Base-by-base conservation (phyloP, 495 filamentous ascomycete genomes). In the Aspergillus baeticus region DNA sequence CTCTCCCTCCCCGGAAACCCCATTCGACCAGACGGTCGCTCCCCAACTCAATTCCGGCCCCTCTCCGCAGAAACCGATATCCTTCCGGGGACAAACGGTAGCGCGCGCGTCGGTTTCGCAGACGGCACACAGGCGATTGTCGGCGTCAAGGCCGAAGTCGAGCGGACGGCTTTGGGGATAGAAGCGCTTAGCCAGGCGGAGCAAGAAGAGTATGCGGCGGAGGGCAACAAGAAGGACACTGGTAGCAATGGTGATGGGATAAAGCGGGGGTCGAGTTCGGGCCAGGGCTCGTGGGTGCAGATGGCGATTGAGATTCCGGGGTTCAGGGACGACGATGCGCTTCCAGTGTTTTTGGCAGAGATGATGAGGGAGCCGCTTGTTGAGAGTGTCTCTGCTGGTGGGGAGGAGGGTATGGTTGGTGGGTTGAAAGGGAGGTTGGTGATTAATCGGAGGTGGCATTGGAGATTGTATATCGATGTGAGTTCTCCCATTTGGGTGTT, bases 71-170 rank as follows among this genome's bases (percentile, higher is more conserved):
- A 98, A 72, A 87, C 87, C 6, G 88, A 88, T 36, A 90, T 98
- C 48, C 84, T 98, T 0, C 92, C 95, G 0, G 84, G 84, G 48
- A 85, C 92, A 21, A 96, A 97, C 68, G 94, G 95, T 44, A 92
- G 88, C 72, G 92, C 94, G 55, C 85, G 95, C 36, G 83, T 98
- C 42, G 93, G 92, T 53, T 96, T 96, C 70, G 89, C 91, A 11
- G 94, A 98, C 67, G 95, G 95, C 39, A 93, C 89, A 2, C 93
- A 98, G 72, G 94, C 92, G 6, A 86, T 98, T 55, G 93, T 96
- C 18, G 94, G 94, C 31, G 87, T 97, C 45, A 98, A 98, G 70
- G 91, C 86, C 3, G 93, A 97, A 69, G 89, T 98, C 6, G 90
- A 96, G 74, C 83, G 80, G 69, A 88, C 85, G 10, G 57, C 63